Conservation (phyloP, 1,284 basidiomycete genomes). For the Trichosporon coremiiforme region DNA sequence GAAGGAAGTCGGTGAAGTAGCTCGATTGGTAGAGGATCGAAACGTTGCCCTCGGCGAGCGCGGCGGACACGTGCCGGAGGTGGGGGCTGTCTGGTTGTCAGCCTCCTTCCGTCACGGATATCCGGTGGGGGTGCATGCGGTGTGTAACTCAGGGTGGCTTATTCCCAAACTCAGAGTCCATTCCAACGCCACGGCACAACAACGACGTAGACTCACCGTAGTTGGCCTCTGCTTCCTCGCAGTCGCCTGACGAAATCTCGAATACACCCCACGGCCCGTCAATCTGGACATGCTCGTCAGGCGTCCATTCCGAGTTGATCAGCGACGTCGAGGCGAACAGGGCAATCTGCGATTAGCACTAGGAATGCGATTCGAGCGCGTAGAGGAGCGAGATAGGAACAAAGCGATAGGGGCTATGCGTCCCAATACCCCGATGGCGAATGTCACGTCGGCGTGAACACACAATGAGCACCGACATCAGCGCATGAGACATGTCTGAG, state of each 20-base stretch:
- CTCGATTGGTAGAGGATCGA: conserved; percentile 82
- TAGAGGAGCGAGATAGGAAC: background rate
- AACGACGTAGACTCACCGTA: conserved; percentile 39
- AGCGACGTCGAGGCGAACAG: conserved; percentile 45
- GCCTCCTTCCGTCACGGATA: background rate
- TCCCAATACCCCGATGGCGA: background rate
- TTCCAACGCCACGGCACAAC: too few species aligned
- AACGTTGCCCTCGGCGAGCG: conserved; percentile 74
- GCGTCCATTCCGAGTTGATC: conserved; percentile 41
- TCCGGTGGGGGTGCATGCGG: too few species aligned
- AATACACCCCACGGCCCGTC: conserved; percentile 49
- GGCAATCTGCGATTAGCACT: conserved; percentile 39
- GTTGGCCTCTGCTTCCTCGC: conserved; percentile 36
- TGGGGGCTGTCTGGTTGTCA: conserved; percentile 47
- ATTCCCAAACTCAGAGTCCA: background rate
- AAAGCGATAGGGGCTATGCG: background rate
- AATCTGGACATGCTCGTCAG: conserved; percentile 37
- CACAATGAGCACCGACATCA: conserved; percentile 4
- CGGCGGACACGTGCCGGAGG: conserved; percentile 73
- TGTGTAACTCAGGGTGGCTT: conserved; percentile 2
- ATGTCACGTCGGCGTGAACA: background rate
- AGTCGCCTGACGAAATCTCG: conserved; percentile 48
- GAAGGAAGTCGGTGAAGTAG: conserved; percentile 80
- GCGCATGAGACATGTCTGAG: conserved; percentile 4
- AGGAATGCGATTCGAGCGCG: background rate